Evolutionary conservation across 306 rosid species (phyloP).

Genomic region (Lathyrus aphaca): DNA sequence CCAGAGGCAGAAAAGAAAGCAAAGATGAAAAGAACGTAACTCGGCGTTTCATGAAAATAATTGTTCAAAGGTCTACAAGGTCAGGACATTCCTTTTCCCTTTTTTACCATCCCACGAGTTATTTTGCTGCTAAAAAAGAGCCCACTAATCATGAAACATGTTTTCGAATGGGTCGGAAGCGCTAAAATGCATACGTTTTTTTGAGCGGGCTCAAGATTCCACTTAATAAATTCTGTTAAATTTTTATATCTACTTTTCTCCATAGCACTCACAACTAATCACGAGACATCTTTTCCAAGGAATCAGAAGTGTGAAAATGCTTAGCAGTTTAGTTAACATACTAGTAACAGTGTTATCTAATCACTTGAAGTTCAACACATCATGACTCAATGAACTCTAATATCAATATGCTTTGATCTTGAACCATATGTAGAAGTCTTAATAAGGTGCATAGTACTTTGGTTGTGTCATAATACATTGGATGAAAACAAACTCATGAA

Average conservation of each 20-base stretch:
- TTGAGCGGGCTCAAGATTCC: not conserved
- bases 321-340: not conserved
- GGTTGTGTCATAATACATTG: constrained; percentile 1
- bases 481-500: not conserved
- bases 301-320: not conserved
- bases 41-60: constrained; percentile 7
- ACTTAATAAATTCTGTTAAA: not conserved
- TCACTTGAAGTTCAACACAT: not conserved
- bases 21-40: constrained; percentile 42
- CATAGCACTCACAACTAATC: not conserved
- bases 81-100: constrained; percentile 17
- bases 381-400: not conserved
- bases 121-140: constrained; percentile 21
- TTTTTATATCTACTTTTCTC: not conserved
- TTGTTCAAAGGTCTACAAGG: constrained; percentile 38
- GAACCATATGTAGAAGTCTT: not conserved
- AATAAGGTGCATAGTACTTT: not conserved
- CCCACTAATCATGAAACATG: constrained; percentile 7
- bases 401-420: not conserved
- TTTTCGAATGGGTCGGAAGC: not conserved
- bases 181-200: constrained; percentile 1
- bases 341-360: not conserved
- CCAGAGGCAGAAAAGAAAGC: constrained; percentile 69
- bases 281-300: not conserved
- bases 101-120: constrained; percentile 7